A percentile compares a stretch with the other conserved stretches of the same genome.
Evolutionary conservation across 192 early-diverging fungal species (phyloP).

Genomic region (Podila epigama): DNA sequence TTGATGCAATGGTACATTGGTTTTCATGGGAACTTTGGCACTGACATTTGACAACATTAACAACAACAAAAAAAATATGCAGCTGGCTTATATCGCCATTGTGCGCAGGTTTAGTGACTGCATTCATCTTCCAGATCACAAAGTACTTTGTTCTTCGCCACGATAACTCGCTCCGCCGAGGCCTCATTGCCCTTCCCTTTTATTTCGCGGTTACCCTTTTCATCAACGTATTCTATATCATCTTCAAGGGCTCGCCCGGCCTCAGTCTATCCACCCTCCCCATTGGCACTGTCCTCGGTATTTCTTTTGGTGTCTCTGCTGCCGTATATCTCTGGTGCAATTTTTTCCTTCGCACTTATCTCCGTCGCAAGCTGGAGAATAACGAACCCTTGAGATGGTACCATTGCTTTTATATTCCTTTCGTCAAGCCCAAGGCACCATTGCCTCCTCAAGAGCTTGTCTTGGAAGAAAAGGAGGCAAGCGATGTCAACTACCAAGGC

Average conservation of each 20-base stretch:
- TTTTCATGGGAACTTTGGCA: no score
- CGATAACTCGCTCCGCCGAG: slow-evolving; percentile 68
- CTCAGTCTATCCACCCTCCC: slow-evolving; percentile 48
- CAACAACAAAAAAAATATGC: slow-evolving; percentile 60
- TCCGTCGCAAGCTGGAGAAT: slow-evolving; percentile 66
- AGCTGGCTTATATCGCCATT: slow-evolving; percentile 81
- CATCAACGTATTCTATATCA: slow-evolving; percentile 73
- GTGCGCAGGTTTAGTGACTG: slow-evolving; percentile 68
- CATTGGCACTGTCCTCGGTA: slow-evolving; percentile 62
- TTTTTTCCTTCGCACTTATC: slow-evolving; percentile 71
- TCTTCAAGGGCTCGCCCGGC: slow-evolving; percentile 73
- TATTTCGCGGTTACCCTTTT: slow-evolving; percentile 74
- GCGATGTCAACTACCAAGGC: background rate
- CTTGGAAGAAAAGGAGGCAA: background rate
- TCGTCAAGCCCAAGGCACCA: slow-evolving; percentile 38
- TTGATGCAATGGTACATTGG: no score
- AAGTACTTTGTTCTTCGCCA: slow-evolving; percentile 69
- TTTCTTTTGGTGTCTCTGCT: slow-evolving; percentile 66
- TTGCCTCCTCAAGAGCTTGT: background rate
- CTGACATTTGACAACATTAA: background rate
- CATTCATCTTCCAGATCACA: slow-evolving; percentile 70
- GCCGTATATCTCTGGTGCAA: slow-evolving; percentile 59
- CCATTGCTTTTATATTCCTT: slow-evolving; percentile 67
- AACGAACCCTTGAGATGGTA: slow-evolving; percentile 76
- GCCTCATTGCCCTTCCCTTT: slow-evolving; percentile 71